A percentile compares a stretch with the other conserved stretches of the same genome.
Evolutionary conservation across 139 green algal genomes (phyloP).

Genomic region (Chlorella sp.): DNA sequence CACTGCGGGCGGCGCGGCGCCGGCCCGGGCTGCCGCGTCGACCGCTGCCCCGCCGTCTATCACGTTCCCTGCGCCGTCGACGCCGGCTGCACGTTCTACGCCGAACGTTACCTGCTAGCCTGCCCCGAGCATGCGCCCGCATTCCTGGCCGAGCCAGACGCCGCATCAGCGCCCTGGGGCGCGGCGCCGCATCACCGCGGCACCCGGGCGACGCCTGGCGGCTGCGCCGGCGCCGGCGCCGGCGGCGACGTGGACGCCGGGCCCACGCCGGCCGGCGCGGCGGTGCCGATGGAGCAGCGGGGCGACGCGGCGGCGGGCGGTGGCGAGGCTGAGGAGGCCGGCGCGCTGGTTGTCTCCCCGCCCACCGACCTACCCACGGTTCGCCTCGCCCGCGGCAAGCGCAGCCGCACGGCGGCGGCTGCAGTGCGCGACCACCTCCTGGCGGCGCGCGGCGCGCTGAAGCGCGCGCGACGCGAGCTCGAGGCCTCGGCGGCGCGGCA

Average conservation of each 20-base stretch:
- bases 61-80: slow-evolving; percentile 68
- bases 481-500: too few species aligned
- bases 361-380: slow-evolving; percentile 4
- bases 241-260: too few species aligned
- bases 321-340: neutral
- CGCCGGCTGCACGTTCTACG: slow-evolving; percentile 49
- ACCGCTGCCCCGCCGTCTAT: slow-evolving; percentile 59
- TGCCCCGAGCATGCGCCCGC: slow-evolving; percentile 54
- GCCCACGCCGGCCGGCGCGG: too few species aligned
- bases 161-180: too few species aligned
- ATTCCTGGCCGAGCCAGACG: slow-evolving; percentile 34
- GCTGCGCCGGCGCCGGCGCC: too few species aligned
- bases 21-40: slow-evolving; percentile 72
- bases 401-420: neutral
- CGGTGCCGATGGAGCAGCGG: too few species aligned
- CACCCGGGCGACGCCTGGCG: too few species aligned
- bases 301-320: too few species aligned
- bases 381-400: slow-evolving; percentile 3
- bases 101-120: slow-evolving; percentile 49
- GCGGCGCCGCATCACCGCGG: too few species aligned
- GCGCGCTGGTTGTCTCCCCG: neutral
- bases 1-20: slow-evolving; percentile 64
- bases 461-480: slow-evolving; percentile 21
- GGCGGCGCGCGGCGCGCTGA: slow-evolving; percentile 12
- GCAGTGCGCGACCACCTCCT: slow-evolving; percentile 13